Conservation (phyloP, 257 asterid genomes). For the Nicotiana paniculata region DNA sequence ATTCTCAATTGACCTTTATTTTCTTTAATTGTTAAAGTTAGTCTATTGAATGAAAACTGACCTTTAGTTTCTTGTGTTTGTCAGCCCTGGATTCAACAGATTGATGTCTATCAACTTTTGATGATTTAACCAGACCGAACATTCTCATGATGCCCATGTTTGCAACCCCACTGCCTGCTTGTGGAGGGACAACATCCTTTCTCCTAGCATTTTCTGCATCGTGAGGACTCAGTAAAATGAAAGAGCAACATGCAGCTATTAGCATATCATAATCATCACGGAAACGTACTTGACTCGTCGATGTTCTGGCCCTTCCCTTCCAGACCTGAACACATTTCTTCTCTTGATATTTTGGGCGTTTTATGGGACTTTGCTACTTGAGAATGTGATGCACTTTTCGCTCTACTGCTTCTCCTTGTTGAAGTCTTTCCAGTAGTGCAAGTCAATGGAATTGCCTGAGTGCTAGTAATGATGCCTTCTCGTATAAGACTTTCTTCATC, state of each 20-base stretch:
- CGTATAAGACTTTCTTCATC: slow-evolving; percentile 26
- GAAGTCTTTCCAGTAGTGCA: slow-evolving; percentile 31
- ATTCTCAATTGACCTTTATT: neutral
- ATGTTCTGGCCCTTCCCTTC: slow-evolving; percentile 24
- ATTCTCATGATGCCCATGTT: slow-evolving; percentile 39
- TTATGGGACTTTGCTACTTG: slow-evolving; percentile 37
- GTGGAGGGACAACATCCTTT: slow-evolving; percentile 38
- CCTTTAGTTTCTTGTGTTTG: slow-evolving; percentile 59
- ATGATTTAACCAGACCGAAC: slow-evolving; percentile 46
- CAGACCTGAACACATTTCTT: slow-evolving; percentile 33
- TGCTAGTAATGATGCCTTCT: slow-evolving; percentile 30
- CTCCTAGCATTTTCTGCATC: slow-evolving; percentile 40
- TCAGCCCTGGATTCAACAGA: slow-evolving; percentile 27
- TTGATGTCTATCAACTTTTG: slow-evolving; percentile 38
- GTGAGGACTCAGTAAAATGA: slow-evolving; percentile 20
- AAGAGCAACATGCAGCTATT: slow-evolving; percentile 12
- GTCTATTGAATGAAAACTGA: slow-evolving; percentile 9
- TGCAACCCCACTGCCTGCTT: slow-evolving; percentile 34
- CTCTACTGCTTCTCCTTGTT: slow-evolving; percentile 34
- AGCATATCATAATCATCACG: neutral
- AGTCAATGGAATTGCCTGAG: neutral
- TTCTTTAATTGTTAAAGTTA: too few species aligned
- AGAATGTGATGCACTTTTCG: slow-evolving; percentile 28
- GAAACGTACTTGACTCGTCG: slow-evolving; percentile 46
- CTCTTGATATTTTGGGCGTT: slow-evolving; percentile 42